Percentiles rank a stretch among this genome's conserved stretches.
phyloP scores from a whole-genome alignment of 208 protist genomes.

The Crithidia acanthocephali region DNA sequence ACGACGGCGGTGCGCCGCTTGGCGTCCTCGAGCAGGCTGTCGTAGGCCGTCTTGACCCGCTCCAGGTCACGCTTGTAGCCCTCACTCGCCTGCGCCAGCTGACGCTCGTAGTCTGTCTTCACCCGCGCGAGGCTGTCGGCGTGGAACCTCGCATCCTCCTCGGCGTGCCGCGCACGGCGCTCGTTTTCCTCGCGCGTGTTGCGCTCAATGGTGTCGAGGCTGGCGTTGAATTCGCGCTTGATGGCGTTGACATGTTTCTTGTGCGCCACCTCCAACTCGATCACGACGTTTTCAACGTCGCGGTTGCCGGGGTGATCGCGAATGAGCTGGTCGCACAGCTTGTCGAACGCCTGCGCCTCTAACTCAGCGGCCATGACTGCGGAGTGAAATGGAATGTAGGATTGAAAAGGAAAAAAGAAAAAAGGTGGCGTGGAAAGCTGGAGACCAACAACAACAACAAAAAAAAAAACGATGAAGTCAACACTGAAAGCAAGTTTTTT shows the following conservation, averaged over 20 bases:
- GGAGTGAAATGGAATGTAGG: background rate
- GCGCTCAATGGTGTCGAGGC: constrained; percentile 32
- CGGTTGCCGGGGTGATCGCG: constrained; percentile 20
- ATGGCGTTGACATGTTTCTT: constrained; percentile 44
- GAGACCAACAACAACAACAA: background rate
- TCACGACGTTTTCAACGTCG: constrained; percentile 35
- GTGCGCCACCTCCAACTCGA: constrained; percentile 41
- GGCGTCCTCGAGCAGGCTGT: constrained; percentile 31
- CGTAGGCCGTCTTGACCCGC: constrained; percentile 39
- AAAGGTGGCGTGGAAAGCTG: background rate
- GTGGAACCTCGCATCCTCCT: constrained; percentile 26
- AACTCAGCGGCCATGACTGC: constrained; percentile 12
- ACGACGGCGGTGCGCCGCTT: constrained; percentile 35
- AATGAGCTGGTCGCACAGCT: constrained; percentile 36
- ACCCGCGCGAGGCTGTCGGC: constrained; percentile 28
- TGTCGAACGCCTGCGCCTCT: constrained; percentile 29
- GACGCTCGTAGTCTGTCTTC: constrained; percentile 35
- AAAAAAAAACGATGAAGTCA: constrained; percentile 8
- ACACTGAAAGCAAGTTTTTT: background rate
- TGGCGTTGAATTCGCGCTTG: constrained; percentile 43
- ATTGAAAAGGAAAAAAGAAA: constrained; percentile 6
- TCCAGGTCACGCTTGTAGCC: constrained; percentile 32
- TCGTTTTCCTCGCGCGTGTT: constrained; percentile 27
- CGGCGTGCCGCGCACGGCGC: constrained; percentile 18
- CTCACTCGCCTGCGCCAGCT: constrained; percentile 26